Percentiles rank a stretch among this genome's conserved stretches.
These are phyloP conservation scores for Rubroshorea leprosula DNA, from an alignment of 345 rosid genomes.

Conservation along the genomic window DNA sequence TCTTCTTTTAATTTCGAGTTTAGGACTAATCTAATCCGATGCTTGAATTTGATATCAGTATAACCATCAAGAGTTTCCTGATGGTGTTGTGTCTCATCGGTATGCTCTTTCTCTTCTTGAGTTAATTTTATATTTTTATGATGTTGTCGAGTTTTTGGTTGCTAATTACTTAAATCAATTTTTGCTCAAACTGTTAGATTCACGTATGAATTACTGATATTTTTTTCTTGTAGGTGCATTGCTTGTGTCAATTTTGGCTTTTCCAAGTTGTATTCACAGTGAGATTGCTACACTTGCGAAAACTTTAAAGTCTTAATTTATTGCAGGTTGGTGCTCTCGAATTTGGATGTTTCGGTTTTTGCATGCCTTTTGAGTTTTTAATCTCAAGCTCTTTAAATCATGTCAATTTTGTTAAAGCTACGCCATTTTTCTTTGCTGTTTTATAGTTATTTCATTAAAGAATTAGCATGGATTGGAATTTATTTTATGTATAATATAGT, in stretches of 20 bases:
- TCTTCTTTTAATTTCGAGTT: neutral
- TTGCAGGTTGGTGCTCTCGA: constrained; percentile 44
- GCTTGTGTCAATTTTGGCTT: constrained; percentile 58
- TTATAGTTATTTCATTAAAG: no score
- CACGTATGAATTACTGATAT: neutral
- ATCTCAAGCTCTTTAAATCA: no score
- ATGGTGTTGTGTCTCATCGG: constrained; percentile 97
- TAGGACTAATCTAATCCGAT: neutral
- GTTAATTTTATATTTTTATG: no score
- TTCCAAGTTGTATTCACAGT: constrained; percentile 44
- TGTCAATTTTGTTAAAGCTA: no score
- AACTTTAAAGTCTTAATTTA: constrained; percentile 61
- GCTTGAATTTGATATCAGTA: constrained; percentile 38
- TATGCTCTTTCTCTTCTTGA: no score
- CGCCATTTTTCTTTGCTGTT: no score
- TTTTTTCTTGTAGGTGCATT: constrained; percentile 62
- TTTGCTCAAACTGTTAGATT: no score
- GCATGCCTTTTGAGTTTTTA: neutral
- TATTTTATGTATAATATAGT: no score
- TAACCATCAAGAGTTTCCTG: constrained; percentile 96
- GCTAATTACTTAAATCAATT: no score
- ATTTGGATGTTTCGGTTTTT: neutral
- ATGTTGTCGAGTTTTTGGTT: neutral
- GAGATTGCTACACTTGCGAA: constrained; percentile 61
- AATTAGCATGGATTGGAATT: no score